These are phyloP conservation scores for Evernia prunastri DNA, from an alignment of 495 filamentous ascomycete genomes.

Conservation along the genomic window DNA sequence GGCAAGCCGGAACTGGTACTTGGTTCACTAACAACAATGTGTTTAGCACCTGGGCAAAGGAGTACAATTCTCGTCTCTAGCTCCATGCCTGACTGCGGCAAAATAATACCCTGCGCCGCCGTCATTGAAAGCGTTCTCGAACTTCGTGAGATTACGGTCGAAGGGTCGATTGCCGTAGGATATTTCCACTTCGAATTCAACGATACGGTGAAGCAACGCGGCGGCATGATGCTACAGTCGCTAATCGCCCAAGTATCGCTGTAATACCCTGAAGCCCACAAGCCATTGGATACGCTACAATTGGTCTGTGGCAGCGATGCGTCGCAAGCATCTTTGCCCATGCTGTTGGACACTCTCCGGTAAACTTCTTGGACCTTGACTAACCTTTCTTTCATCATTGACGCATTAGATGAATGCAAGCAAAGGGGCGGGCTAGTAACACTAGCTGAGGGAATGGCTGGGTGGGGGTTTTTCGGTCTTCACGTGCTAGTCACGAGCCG, in stretches of 20 bases:
- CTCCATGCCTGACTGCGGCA: slow-evolving; percentile 38
- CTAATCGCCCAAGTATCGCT: slow-evolving; percentile 29
- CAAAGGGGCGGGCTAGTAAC: slow-evolving; percentile 22
- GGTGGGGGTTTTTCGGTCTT: slow-evolving; percentile 21
- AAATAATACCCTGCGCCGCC: slow-evolving; percentile 33
- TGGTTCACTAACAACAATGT: slow-evolving; percentile 29
- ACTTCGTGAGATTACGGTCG: background rate
- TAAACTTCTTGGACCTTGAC: background rate
- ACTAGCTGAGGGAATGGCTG: slow-evolving; percentile 25
- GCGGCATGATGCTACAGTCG: slow-evolving; percentile 25
- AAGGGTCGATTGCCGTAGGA: background rate
- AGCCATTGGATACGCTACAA: slow-evolving; percentile 17
- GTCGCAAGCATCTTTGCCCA: slow-evolving; percentile 12
- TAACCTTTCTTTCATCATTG: slow-evolving; percentile 21
- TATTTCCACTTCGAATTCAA: slow-evolving; percentile 37
- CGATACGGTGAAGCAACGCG: slow-evolving; percentile 26
- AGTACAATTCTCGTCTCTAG: slow-evolving; percentile 29
- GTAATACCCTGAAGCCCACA: slow-evolving; percentile 6
- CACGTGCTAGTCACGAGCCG: slow-evolving; percentile 31
- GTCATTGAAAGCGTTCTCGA: slow-evolving; percentile 28
- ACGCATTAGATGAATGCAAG: slow-evolving; percentile 31
- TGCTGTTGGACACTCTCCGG: background rate
- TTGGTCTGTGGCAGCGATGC: slow-evolving; percentile 18
- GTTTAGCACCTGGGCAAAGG: slow-evolving; percentile 28
- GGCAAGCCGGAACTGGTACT: slow-evolving; percentile 22